Evolutionary conservation across 1,284 basidiomycete species (phyloP).

Genomic region (Boletus albobrunnescens): DNA sequence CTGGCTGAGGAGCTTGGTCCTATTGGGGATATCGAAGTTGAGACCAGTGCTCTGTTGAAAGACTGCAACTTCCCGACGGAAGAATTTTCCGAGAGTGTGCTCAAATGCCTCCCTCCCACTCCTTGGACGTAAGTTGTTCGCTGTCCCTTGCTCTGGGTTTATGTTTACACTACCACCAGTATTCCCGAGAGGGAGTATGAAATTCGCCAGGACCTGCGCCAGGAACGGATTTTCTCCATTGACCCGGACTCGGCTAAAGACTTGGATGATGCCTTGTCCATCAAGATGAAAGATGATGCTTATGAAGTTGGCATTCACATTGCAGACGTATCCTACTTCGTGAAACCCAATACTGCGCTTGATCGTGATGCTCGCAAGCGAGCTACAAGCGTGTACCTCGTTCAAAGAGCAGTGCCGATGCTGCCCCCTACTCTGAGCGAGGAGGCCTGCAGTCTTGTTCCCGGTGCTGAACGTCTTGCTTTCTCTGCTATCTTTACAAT

Average conservation of each 20-base stretch:
- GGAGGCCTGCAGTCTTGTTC: slow-evolving; percentile 87
- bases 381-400: slow-evolving; percentile 94
- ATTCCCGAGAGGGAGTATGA: slow-evolving; percentile 91
- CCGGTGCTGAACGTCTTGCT: slow-evolving; percentile 83
- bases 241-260: slow-evolving; percentile 90
- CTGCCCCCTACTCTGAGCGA: slow-evolving; percentile 88
- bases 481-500: slow-evolving; percentile 89
- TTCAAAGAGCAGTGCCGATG: slow-evolving; percentile 96
- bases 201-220: slow-evolving; percentile 81
- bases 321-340: slow-evolving; percentile 94
- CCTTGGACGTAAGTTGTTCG: slow-evolving; percentile 78
- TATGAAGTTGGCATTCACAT: slow-evolving; percentile 92
- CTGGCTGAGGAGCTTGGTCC: slow-evolving; percentile 96
- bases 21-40: slow-evolving; percentile 97
- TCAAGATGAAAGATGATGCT: slow-evolving; percentile 85
- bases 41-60: slow-evolving; percentile 95
- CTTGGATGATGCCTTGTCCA: slow-evolving; percentile 90
- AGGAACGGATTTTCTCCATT: slow-evolving; percentile 87
- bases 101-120: slow-evolving; percentile 91
- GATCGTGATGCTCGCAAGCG: slow-evolving; percentile 98
- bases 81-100: slow-evolving; percentile 88
- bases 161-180: slow-evolving; percentile 37
- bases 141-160: background rate
- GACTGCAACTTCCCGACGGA: slow-evolving; percentile 98
- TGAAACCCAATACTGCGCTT: slow-evolving; percentile 92